Base-by-base conservation (phyloP, 306 rosid species). In the Medicago ruthenica region DNA sequence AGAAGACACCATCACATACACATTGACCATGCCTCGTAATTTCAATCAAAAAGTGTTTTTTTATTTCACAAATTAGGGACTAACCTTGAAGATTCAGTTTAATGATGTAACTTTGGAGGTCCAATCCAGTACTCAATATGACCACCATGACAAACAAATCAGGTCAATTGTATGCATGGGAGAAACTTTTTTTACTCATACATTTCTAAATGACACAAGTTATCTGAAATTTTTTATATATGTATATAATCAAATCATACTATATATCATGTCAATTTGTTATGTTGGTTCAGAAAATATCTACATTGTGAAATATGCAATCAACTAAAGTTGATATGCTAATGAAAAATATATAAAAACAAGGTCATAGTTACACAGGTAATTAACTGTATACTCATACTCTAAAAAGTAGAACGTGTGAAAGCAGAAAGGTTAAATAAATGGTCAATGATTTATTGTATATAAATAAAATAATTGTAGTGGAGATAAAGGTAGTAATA, bases 1-100 rank as follows among this genome's bases (percentile, higher is more conserved):
- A 39, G 31, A 41, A 81, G 16, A 22, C 53, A 27, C 31, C 54
- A 16, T 14, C 73, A 9, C 62, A 62, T 58, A 13, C 37, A 58
- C 34, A 54, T 58, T 24, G 16, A 57, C 36, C n/a, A 57, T 55
- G 62, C 3, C 62, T 55, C 27, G 3, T 20, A 53, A 53, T 53
- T 53, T 18, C 59, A 53, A 17, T 53, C 51, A 45, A 45, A 53
- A 1, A 47, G n/a, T 47, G 2, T 48, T 14, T 15, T 17, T 17
- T 4, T 9, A 3, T 51, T 51, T 9, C 24, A 54, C 61, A 18
- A 54, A 54, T 18, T 54, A 18, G 12, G 14, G 60, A 54, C 24
- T 22, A 54, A 54, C 21, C 60, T 18, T 54, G 60, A 8, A 54
- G 27, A 54, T 12, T 3, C 5, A 18, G 27, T 54, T 54, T 18